Base-by-base conservation (phyloP, 768 basidiomycete species). In the Lentinula guzmanii region DNA sequence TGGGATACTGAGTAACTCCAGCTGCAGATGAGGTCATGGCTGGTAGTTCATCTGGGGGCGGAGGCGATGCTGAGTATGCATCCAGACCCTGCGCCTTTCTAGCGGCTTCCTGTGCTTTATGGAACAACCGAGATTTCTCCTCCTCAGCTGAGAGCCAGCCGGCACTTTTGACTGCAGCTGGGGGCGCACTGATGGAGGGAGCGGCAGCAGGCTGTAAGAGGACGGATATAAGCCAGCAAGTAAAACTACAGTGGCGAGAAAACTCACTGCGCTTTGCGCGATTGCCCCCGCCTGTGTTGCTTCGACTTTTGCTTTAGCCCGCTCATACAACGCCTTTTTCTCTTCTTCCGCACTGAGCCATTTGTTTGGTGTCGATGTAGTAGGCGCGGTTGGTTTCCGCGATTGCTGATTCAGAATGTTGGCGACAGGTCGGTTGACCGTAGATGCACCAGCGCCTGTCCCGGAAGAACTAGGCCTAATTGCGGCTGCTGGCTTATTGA, bases 121-220 rank as follows among this genome's bases (percentile, higher is more conserved):
- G 77, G 70, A 81, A 91, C n/a, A 91, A 69, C n/a, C 81, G 77
- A 1, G 80, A 72, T 66, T 93, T 93, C 69, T 93, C 91, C 60
- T 86, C 82, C 71, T 91, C 91, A 0, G 92, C 89, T 15, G 56
- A 48, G 15, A 58, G 62, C 62, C 62, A 62, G 15, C 16, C 48
- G 4, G 59, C 5, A 43, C 33, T 42, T 34, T 51, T 59, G 8
- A 16, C 46, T 51, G 33, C 42, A 21, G 48, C 28, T 53, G 48
- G 34, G 6, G 57, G n/a, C 4, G 57, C 13, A 6, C 16, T 67
- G 11, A 69, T 50, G 13, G 68, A 64, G 33, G 70, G 64, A 46
- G 70, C 64, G 2, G 69, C 35, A 16, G 72, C 68, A 9, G 70
- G 67, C 71, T 75, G 62, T 18, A 46, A 52, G 45, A 48, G 5